Conservation (phyloP, 495 filamentous ascomycete genomes). For the Neurospora sp. region DNA sequence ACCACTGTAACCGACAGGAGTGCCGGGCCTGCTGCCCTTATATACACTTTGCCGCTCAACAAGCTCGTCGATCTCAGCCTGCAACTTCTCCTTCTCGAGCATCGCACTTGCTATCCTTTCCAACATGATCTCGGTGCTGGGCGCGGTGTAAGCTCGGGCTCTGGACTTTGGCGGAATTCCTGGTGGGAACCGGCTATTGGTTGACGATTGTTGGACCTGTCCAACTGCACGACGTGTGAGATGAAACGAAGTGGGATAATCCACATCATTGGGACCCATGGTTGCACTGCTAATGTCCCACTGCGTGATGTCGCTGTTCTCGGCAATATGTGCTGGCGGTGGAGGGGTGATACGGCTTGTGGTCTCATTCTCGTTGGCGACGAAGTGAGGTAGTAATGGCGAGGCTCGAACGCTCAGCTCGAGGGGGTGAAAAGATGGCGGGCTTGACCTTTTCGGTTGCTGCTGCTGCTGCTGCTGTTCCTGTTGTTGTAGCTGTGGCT, state of each 20-base stretch:
- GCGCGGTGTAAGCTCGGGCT: slow-evolving; percentile 24
- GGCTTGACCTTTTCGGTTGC: slow-evolving; percentile 10
- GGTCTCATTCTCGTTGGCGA: slow-evolving; percentile 16
- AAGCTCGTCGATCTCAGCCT: slow-evolving; percentile 42
- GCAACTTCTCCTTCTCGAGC: slow-evolving; percentile 40
- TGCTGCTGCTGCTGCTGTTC: slow-evolving; percentile 5
- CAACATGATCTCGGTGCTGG: slow-evolving; percentile 30
- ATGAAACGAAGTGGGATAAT: slow-evolving; percentile 40
- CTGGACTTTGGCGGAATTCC: slow-evolving; percentile 22
- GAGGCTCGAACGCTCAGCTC: slow-evolving; percentile 71
- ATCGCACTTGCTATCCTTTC: slow-evolving; percentile 44
- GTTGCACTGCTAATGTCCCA: slow-evolving; percentile 23
- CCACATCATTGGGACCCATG: slow-evolving; percentile 30
- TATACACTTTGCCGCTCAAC: slow-evolving; percentile 45
- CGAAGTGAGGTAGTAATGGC: slow-evolving; percentile 44
- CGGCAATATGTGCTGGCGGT: slow-evolving; percentile 26
- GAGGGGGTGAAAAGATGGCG: slow-evolving; percentile 52
- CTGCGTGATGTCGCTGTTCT: slow-evolving; percentile 21
- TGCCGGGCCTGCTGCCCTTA: slow-evolving; percentile 38
- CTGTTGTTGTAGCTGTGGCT: slow-evolving; percentile 6
- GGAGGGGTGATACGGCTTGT: slow-evolving; percentile 28
- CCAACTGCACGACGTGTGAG: slow-evolving; percentile 37
- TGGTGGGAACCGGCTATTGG: slow-evolving; percentile 12
- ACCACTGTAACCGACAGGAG: slow-evolving; percentile 18
- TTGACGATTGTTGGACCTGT: slow-evolving; percentile 17